These are phyloP conservation scores for Trichoderma pleuroti DNA, from an alignment of 2,329 filamentous ascomycete species.

Conservation along the genomic window DNA sequence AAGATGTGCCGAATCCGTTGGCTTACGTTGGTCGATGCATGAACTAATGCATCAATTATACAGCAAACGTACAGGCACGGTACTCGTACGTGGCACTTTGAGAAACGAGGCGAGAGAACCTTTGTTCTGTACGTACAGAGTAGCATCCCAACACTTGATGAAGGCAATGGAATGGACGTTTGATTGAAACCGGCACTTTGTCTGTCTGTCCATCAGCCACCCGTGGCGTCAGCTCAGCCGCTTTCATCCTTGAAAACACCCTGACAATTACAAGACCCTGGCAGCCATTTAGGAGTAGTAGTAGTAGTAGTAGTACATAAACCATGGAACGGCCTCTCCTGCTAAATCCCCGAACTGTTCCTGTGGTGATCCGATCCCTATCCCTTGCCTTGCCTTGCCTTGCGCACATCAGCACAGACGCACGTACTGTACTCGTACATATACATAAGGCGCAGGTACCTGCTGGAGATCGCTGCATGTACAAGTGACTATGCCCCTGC, in stretches of 20 bases:
- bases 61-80: background rate
- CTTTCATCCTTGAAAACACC: background rate
- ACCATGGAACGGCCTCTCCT: background rate
- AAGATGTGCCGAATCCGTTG: background rate
- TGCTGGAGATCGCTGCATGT: constrained; percentile 3
- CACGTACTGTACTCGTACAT: background rate
- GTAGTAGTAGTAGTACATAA: too few species aligned
- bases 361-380: constrained; percentile 14
- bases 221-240: constrained; percentile 6
- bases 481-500: constrained; percentile 20
- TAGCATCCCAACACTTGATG: background rate
- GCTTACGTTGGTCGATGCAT: background rate
- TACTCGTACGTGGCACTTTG: background rate
- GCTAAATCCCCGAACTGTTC: constrained; percentile 15
- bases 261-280: background rate
- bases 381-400: background rate
- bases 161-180: background rate
- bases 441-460: background rate
- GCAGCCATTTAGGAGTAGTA: background rate
- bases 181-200: background rate
- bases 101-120: constrained; percentile 11
- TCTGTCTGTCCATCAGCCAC: background rate
- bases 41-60: background rate
- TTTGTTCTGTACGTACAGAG: constrained; percentile 13
- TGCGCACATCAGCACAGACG: constrained; percentile 2